Evolutionary conservation across 257 asterid species (phyloP), one percentile per base, ranked within the genome.

Genomic region (Solanum pinnatisectum): DNA sequence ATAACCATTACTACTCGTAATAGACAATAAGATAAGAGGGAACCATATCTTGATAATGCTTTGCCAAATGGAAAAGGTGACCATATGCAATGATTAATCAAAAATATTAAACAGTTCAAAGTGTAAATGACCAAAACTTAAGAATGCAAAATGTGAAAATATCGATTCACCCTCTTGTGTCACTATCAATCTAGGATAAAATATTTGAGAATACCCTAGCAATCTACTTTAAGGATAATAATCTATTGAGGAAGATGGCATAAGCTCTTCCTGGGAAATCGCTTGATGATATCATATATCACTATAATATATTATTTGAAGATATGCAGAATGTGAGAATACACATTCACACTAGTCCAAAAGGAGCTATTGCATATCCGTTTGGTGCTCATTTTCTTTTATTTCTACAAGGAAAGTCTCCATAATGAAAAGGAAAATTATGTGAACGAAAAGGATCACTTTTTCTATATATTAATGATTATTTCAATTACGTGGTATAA

Each of bases 191-290:
- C 74, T 56, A 91, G 90, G 86, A 93, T 85, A 90, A 90, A 89
- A 93, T 92, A 42, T 91, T 89, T 37, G 93, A 91, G 88, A 90
- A 85, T 86, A 92, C 90, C 35, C 85, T 93, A n/a, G 91, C 90
- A 8, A 36, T 83, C 46, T 71, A 85, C 88, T 76, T 42, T 52
- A 79, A 78, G 46, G 87, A 91, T 36, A 71, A 52, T 11, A 78
- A 84, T 88, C 84, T 35, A 30, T 89, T 92, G 91, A 89, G 87
- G 60, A 92, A 90, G 86, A 90, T 91, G 42, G 88, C 87, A n/a
- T 85, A 70, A 13, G 90, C 90, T 37, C 91, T 92, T 83, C 91
- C 95, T 15, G 90, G 92, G 2, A 92, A 89, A 49, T 84, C 94
- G 68, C 16, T 87, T 81, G 93, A 91, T 65, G 94, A 92, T 23